Evolutionary conservation across 495 filamentous ascomycete genomes (phyloP).

Genomic region (Neurospora discreta): DNA sequence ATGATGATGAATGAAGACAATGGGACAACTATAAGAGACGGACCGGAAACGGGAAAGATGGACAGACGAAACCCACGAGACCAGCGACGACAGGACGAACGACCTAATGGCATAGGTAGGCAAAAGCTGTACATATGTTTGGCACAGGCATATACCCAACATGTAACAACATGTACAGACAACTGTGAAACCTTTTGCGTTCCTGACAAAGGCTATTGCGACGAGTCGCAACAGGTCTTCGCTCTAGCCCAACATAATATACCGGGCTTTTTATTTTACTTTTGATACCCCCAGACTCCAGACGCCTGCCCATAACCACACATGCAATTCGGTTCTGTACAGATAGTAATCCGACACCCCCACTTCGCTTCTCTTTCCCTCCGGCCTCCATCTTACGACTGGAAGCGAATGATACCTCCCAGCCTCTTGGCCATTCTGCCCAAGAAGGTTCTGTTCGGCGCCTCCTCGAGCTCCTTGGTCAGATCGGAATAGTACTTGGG

Average conservation of each 20-base stretch:
- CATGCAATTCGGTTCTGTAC: conserved; percentile 3
- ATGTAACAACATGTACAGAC: neutral
- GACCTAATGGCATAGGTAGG: neutral
- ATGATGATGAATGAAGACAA: neutral
- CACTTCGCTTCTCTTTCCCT: too few relatives aligned
- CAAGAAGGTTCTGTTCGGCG: conserved; percentile 49
- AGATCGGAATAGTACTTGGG: conserved; percentile 69
- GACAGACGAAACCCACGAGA: neutral
- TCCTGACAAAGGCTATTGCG: neutral
- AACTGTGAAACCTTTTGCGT: neutral
- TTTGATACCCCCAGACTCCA: neutral
- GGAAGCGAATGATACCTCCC: conserved; percentile 53
- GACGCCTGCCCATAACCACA: neutral
- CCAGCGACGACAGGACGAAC: neutral
- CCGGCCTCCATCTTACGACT: neutral
- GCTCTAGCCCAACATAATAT: neutral
- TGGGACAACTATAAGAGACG: neutral
- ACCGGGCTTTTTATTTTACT: neutral
- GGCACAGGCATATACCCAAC: neutral
- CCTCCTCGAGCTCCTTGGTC: conserved; percentile 60
- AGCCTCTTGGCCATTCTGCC: conserved; percentile 45
- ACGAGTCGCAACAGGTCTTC: neutral
- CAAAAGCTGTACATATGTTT: neutral
- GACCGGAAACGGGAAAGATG: neutral
- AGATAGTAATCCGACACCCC: conserved; percentile 2